Conservation (phyloP, 495 filamentous ascomycete species). For the Jackrogersella multiformis region DNA sequence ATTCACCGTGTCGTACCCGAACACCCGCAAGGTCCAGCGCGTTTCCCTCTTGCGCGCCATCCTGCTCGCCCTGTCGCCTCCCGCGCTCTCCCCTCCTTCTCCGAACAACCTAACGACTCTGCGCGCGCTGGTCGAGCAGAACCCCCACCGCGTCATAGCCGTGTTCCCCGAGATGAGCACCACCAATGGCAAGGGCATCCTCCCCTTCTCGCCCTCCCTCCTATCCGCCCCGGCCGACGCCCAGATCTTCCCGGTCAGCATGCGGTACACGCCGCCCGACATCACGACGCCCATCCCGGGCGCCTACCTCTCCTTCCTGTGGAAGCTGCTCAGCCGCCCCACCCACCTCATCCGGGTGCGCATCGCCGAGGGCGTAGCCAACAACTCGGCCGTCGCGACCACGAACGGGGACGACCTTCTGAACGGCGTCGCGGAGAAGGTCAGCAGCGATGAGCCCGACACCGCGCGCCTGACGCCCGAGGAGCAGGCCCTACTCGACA, state of each 20-base stretch:
- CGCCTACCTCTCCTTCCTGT: constrained; percentile 73
- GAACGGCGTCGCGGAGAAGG: constrained; percentile 41
- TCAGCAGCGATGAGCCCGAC: constrained; percentile 48
- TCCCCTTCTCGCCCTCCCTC: constrained; percentile 80
- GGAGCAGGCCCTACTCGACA: constrained; percentile 73
- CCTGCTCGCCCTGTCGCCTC: constrained; percentile 72
- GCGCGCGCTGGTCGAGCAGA: constrained; percentile 65
- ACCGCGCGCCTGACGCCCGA: constrained; percentile 57
- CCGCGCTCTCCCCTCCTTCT: constrained; percentile 59
- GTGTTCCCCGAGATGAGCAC: constrained; percentile 94
- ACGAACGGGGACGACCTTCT: constrained; percentile 43
- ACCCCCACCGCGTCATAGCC: constrained; percentile 79
- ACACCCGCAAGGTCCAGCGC: constrained; percentile 73
- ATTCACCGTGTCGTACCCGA: constrained; percentile 85
- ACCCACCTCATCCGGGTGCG: constrained; percentile 91
- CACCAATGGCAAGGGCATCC: constrained; percentile 90
- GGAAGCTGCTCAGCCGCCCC: constrained; percentile 82
- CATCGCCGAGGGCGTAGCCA: constrained; percentile 76
- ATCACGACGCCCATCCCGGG: constrained; percentile 90
- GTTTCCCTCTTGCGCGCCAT: constrained; percentile 81
- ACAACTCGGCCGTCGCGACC: constrained; percentile 50
- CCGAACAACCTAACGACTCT: constrained; percentile 64
- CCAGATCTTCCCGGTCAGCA: constrained; percentile 86
- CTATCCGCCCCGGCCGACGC: constrained; percentile 67
- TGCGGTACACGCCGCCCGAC: constrained; percentile 88